phyloP scores from a whole-genome alignment of 2,329 filamentous ascomycete species.

The Calycina herbarum region DNA sequence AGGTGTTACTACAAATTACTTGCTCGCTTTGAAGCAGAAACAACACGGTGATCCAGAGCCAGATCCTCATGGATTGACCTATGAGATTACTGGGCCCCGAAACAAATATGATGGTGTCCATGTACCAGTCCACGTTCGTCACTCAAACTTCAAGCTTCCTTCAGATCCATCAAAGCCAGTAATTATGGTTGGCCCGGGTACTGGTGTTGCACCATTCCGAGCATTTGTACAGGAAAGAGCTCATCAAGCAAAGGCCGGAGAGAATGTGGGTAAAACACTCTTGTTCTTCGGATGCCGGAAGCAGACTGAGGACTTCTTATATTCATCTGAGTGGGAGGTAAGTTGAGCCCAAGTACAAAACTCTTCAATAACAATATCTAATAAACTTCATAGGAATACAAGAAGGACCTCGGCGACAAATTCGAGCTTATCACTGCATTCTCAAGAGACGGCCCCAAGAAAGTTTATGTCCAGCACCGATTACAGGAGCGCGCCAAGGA shows the following conservation, averaged over 20 bases:
- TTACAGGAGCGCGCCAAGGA: constrained; percentile 80
- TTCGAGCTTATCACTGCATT: constrained; percentile 93
- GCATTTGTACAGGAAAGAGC: constrained; percentile 93
- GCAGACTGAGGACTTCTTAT: constrained; percentile 85
- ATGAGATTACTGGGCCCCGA: constrained; percentile 82
- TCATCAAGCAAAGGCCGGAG: constrained; percentile 75
- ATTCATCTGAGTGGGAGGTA: constrained; percentile 90
- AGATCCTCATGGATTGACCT: constrained; percentile 80
- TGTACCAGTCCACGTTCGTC: constrained; percentile 91
- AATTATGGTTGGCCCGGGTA: constrained; percentile 95
- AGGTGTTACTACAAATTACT: constrained; percentile 95
- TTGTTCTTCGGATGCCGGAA: constrained; percentile 96
- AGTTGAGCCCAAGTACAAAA: constrained; percentile 39
- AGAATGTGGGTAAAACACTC: constrained; percentile 81
- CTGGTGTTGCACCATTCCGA: constrained; percentile 94
- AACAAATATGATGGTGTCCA: constrained; percentile 98
- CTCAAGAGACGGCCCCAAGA: constrained; percentile 82
- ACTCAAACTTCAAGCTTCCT: constrained; percentile 98
- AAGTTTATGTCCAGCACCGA: constrained; percentile 96
- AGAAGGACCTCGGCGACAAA: constrained; percentile 79
- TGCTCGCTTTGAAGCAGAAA: constrained; percentile 92
- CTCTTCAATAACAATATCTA: constrained; percentile 22
- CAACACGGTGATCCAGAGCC: constrained; percentile 85
- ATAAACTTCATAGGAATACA: constrained; percentile 64
- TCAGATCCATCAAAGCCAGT: constrained; percentile 92